phyloP scores from a whole-genome alignment of 345 rosid species.

The Salix purpurea region DNA sequence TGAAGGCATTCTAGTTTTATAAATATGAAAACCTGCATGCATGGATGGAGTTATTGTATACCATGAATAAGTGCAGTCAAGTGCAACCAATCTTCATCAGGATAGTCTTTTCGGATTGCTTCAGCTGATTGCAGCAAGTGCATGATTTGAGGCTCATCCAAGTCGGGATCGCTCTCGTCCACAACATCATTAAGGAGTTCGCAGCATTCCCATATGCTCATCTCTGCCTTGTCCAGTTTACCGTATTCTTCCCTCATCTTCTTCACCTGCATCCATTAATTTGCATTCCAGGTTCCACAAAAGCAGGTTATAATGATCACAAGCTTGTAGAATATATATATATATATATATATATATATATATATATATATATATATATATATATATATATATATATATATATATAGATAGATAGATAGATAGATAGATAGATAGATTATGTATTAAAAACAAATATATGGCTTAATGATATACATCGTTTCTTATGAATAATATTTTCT shows the following conservation, averaged over 20 bases:
- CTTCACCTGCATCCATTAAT: constrained; percentile 31
- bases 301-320: too few species aligned
- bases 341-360: too few species aligned
- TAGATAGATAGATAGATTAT: too few species aligned
- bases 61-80: constrained; percentile 65
- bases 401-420: too few species aligned
- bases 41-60: not conserved
- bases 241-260: constrained; percentile 48
- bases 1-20: too few species aligned
- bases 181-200: constrained; percentile 53
- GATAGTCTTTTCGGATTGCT: constrained; percentile 60
- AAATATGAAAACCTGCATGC: too few species aligned
- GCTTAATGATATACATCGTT: too few species aligned
- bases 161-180: constrained; percentile 58
- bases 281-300: not conserved
- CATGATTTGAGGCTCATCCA: constrained; percentile 65
- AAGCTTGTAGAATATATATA: too few species aligned
- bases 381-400: too few species aligned
- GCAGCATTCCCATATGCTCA: constrained; percentile 75
- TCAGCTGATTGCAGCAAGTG: constrained; percentile 69
- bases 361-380: too few species aligned
- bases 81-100: constrained; percentile 58
- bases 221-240: constrained; percentile 40
- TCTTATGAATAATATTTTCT: too few species aligned
- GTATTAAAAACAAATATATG: too few species aligned